phyloP scores from a whole-genome alignment of 805 yeast species.

The Jamesozyma lodderae region DNA sequence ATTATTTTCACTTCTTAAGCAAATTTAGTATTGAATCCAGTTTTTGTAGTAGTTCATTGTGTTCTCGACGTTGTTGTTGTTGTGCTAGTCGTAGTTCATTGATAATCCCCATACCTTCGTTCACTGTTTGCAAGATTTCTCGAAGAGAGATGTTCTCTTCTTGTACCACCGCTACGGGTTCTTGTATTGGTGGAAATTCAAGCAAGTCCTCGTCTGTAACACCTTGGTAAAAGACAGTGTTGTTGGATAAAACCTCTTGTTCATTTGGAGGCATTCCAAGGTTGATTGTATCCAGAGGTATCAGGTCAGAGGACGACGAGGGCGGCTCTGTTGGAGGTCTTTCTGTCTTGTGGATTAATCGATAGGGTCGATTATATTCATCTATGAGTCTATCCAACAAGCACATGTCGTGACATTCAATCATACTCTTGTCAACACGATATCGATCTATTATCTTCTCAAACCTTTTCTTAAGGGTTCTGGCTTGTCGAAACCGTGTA shows the following conservation, averaged over 20 bases:
- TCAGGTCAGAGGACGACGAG: not conserved
- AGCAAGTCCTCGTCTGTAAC: too few relatives aligned
- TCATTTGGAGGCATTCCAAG: constrained; percentile 7
- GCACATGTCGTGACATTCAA: constrained; percentile 1
- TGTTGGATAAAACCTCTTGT: too few relatives aligned
- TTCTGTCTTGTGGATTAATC: constrained; percentile 5
- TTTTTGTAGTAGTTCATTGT: too few relatives aligned
- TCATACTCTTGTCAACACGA: constrained; percentile 4
- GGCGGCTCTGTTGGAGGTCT: too few relatives aligned
- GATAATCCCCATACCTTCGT: too few relatives aligned
- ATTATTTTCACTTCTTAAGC: too few relatives aligned
- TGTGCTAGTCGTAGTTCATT: too few relatives aligned
- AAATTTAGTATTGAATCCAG: too few relatives aligned
- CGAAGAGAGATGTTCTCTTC: not conserved
- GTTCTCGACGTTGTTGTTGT: too few relatives aligned
- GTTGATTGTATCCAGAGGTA: constrained; percentile 18
- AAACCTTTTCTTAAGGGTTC: constrained; percentile 25
- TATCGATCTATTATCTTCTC: constrained; percentile 17
- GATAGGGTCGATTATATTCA: constrained; percentile 8
- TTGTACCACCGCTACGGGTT: not conserved
- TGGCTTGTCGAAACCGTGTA: constrained; percentile 20
- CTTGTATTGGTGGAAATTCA: not conserved
- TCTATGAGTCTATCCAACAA: constrained; percentile 2
- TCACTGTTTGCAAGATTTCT: too few relatives aligned
- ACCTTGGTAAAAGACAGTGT: too few relatives aligned